A percentile compares a stretch with the other conserved stretches of the same genome.
phyloP scores from a whole-genome alignment of 2,329 filamentous ascomycete species.

The Verticillium dahliae region DNA sequence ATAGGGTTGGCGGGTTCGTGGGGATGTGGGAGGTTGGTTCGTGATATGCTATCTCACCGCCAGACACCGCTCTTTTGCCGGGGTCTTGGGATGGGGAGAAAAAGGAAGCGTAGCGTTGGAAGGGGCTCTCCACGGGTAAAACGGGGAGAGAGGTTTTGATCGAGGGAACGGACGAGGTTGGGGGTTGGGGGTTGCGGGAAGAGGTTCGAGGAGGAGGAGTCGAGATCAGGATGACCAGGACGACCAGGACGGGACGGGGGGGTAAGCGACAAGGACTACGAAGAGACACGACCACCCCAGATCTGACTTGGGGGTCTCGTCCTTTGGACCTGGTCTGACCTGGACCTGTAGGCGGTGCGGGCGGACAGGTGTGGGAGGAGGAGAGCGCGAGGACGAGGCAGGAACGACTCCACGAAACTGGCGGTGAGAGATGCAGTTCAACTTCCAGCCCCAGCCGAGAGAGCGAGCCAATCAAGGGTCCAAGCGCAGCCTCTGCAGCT shows the following conservation, averaged over 20 bases:
- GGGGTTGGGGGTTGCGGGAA: neutral
- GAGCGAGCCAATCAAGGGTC: constrained; percentile 17
- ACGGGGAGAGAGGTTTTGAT: constrained; percentile 5
- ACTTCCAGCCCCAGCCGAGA: constrained; percentile 18
- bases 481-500: constrained; percentile 10
- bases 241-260: constrained; percentile 1
- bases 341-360: constrained; percentile 1
- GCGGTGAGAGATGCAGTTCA: constrained; percentile 21
- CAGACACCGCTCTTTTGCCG: constrained; percentile 37
- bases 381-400: constrained; percentile 8
- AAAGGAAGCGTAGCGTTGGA: constrained; percentile 1
- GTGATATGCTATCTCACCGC: constrained; percentile 18
- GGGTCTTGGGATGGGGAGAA: constrained; percentile 4
- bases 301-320: neutral
- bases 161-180: constrained; percentile 5
- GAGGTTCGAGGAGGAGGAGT: neutral
- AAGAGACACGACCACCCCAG: neutral
- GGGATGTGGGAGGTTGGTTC: constrained; percentile 9
- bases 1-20: constrained; percentile 1
- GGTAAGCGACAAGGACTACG: constrained; percentile 4
- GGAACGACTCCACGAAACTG: constrained; percentile 16
- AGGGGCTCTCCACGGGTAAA: neutral
- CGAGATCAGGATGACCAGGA: neutral
- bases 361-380: constrained; percentile 9
- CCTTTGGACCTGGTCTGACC: neutral